Evolutionary conservation across 352 stramenopile species (phyloP), one percentile per base, ranked within the genome.

Genomic region (Pythium utonaiense): DNA sequence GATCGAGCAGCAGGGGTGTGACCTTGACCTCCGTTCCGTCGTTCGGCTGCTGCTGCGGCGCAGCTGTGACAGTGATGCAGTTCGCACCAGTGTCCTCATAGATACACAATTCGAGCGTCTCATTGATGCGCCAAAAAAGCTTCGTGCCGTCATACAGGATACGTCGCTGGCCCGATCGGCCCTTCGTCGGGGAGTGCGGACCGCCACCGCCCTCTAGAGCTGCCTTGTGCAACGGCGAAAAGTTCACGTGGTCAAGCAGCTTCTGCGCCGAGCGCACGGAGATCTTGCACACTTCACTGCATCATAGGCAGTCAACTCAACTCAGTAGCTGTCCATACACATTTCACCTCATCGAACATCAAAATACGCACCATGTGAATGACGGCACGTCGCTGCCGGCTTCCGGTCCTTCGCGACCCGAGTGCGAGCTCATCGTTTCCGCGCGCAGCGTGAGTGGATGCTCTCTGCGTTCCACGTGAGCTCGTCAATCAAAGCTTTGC

Each of bases 231-330:
- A 95, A 70, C 27, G 86, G 86, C 33, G 86, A 95, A 42, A 91
- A 92, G 64, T 92, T 95, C 44, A 93, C 86, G 61, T 95, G 86
- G 57, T 95, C 86, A 27, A 93, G 77, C 44, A 95, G 69, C 73
- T 93, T 95, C 50, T 95, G 83, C 6, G 86, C 86, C 10, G 86
- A 95, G 17, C 86, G 83, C 56, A 95, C 78, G 30, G 83, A 92
- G 57, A 95, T 93, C 64, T 95, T 91, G 71, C 86, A 95, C 54
- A 95, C 85, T 64, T 95, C 85, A 53, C 85, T 94, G 34, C n/a
- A 60, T 30, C 48, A 28, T 14, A 48, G 6, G 10, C 58, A 21
- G 21, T 41, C 45, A 33, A 9, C 9, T 33, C 28, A 1, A 63
- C 31, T 64, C 17, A 67, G 27, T 59, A 19, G 19, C 44, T 31